These are phyloP conservation scores for Phytophthora fragariaefolia DNA, from an alignment of 352 stramenopile species.

Conservation along the genomic window DNA sequence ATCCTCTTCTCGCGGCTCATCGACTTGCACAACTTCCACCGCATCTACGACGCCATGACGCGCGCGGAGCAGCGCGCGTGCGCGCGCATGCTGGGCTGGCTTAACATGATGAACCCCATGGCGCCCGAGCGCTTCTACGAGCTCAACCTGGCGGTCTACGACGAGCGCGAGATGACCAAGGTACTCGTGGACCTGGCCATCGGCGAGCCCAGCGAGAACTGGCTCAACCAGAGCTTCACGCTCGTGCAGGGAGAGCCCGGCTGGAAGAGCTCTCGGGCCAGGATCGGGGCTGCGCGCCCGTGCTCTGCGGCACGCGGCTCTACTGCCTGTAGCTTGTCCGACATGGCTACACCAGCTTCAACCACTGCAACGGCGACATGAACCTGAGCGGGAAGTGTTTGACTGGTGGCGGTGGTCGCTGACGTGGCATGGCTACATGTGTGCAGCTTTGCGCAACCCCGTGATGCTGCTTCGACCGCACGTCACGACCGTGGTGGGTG, in stretches of 20 bases:
- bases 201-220: constrained; percentile 83
- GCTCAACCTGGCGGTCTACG: constrained; percentile 70
- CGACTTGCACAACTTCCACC: constrained; percentile 71
- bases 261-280: constrained; percentile 79
- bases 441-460: constrained; percentile 27
- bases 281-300: constrained; percentile 68
- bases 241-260: constrained; percentile 61
- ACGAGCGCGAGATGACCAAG: constrained; percentile 85
- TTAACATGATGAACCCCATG: constrained; percentile 86
- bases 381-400: constrained; percentile 17
- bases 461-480: constrained; percentile 13
- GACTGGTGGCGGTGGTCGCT: constrained; percentile 14
- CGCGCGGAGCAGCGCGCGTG: constrained; percentile 57
- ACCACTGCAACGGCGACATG: constrained; percentile 31
- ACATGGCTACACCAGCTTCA: constrained; percentile 11
- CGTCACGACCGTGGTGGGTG: background rate
- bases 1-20: constrained; percentile 81
- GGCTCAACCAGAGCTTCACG: constrained; percentile 82
- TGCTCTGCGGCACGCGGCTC: constrained; percentile 70
- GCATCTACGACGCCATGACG: constrained; percentile 61
- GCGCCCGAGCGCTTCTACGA: constrained; percentile 68
- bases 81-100: constrained; percentile 64
- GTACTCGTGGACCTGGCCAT: constrained; percentile 83
- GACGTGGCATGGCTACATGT: too few relatives aligned
- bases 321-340: constrained; percentile 68